These are phyloP conservation scores for Boletellus deceptivus DNA, from an alignment of 1,284 basidiomycete species.

Conservation along the genomic window DNA sequence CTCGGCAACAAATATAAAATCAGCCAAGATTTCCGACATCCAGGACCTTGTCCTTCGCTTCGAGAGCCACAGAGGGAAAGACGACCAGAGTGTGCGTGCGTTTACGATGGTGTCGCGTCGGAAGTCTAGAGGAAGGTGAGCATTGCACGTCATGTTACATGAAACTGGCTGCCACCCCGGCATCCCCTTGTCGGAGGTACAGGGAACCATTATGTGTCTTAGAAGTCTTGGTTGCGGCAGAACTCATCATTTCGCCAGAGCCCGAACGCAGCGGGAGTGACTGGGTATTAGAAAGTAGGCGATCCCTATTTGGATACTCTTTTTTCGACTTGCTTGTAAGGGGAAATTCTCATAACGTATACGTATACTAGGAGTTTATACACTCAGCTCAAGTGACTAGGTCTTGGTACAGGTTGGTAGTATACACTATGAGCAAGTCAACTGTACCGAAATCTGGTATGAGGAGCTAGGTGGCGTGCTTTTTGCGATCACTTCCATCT, in stretches of 20 bases:
- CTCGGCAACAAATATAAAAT: not conserved
- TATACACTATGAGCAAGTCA: too few relatives aligned
- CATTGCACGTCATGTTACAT: not conserved
- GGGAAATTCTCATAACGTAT: too few relatives aligned
- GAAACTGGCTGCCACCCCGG: constrained; percentile 9
- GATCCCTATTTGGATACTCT: too few relatives aligned
- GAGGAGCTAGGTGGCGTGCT: too few relatives aligned
- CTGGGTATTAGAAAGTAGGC: too few relatives aligned
- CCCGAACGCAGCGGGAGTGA: too few relatives aligned
- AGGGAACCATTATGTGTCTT: constrained; percentile 12
- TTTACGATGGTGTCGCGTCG: constrained; percentile 20
- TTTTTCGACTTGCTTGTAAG: too few relatives aligned
- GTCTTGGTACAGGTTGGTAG: too few relatives aligned
- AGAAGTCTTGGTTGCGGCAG: constrained; percentile 1
- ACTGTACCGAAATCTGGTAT: too few relatives aligned
- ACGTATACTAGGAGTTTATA: too few relatives aligned
- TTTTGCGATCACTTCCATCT: too few relatives aligned
- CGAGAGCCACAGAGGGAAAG: constrained; percentile 14
- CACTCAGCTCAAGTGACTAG: too few relatives aligned
- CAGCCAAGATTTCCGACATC: constrained; percentile 16
- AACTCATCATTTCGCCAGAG: not conserved
- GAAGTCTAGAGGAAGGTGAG: constrained; percentile 9
- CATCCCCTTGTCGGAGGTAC: constrained; percentile 26
- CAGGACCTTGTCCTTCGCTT: constrained; percentile 20
- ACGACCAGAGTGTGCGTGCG: constrained; percentile 15